These are phyloP conservation scores for Penicillium waksmanii DNA, from an alignment of 495 filamentous ascomycete genomes.

Conservation along the genomic window DNA sequence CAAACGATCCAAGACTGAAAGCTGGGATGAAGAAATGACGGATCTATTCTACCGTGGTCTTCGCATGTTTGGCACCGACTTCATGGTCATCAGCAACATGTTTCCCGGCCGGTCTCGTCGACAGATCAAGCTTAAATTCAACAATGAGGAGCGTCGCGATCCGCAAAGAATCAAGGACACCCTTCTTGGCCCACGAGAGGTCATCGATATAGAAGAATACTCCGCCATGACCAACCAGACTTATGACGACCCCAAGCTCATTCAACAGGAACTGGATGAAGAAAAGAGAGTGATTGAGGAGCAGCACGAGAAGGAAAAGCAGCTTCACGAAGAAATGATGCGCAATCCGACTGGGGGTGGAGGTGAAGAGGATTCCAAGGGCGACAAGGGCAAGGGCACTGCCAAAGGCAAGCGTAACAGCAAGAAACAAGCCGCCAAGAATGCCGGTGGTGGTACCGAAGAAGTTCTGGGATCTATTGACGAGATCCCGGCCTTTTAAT, in stretches of 20 bases:
- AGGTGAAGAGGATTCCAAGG: slow-evolving; percentile 40
- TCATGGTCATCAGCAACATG: slow-evolving; percentile 81
- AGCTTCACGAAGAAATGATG: slow-evolving; percentile 56
- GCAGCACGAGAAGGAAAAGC: slow-evolving; percentile 63
- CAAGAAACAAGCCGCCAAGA: slow-evolving; percentile 40
- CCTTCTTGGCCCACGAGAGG: slow-evolving; percentile 60
- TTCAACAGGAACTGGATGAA: slow-evolving; percentile 69
- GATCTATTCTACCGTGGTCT: slow-evolving; percentile 85
- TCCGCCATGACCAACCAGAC: slow-evolving; percentile 61
- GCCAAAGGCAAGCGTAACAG: slow-evolving; percentile 43
- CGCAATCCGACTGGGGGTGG: slow-evolving; percentile 43
- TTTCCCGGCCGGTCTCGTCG: slow-evolving; percentile 76
- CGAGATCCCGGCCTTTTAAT: slow-evolving; percentile 37
- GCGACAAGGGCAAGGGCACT: slow-evolving; percentile 42
- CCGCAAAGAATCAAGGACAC: slow-evolving; percentile 69
- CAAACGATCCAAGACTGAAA: slow-evolving; percentile 68
- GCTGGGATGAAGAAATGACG: slow-evolving; percentile 78
- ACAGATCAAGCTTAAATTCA: slow-evolving; percentile 90
- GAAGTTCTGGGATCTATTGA: slow-evolving; percentile 47
- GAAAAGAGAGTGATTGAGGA: slow-evolving; percentile 68
- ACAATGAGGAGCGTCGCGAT: slow-evolving; percentile 83
- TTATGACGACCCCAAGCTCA: slow-evolving; percentile 56
- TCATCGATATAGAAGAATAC: slow-evolving; percentile 69
- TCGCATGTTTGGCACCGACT: slow-evolving; percentile 90
- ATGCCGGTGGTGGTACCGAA: slow-evolving; percentile 43